Base-by-base conservation (phyloP, 2,329 filamentous ascomycete species). In the Aspergillus clavatus region DNA sequence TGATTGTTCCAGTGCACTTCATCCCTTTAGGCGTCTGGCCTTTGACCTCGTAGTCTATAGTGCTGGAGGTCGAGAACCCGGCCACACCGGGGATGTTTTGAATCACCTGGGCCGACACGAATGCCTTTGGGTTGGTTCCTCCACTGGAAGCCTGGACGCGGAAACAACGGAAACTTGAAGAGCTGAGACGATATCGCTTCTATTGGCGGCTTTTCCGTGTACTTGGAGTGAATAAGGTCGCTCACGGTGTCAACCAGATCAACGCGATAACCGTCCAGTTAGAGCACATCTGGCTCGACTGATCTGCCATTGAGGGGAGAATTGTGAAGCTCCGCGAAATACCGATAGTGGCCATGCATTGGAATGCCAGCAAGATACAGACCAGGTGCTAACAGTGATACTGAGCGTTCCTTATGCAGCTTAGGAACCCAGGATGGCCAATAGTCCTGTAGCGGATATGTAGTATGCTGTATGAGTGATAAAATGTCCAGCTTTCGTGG, bases 1-100 rank as follows among this genome's bases (percentile, higher is more conserved):
- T 82, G 6, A 77, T 78, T 35, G 70, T 72, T 45, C 73, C 83
- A 22, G 76, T 72, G 66, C 83, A 86, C 22, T 79, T 83, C 81
- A 84, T 85, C 43, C 82, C 83, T 36, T 68, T 68, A 26, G 83
- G 82, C 78, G 86, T 83, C 65, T 82, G 74, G 44, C 85, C 76
- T 50, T 74, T 77, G 57, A 86, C 67, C 40, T 78, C 78, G 71
- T 84, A 86, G 55, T 86, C 82, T 56, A 74, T 83, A 58, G 74
- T 80, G 40, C 75, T 74, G 29, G 80, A 79, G 16, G 72, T 69
- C 1, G 80, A 83, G 23, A 84, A 69, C 47, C 82, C 82, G 8
- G 69, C 70, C 51, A 82, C 74, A 44, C 82, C 82, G 28, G 81
- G 82, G 4, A 84, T 79, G 59, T 85, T 73, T 62, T 79, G 72